A percentile compares a stretch with the other conserved stretches of the same genome.
Conservation (phyloP, 495 filamentous ascomycete species). For the Trichoderma virens region DNA sequence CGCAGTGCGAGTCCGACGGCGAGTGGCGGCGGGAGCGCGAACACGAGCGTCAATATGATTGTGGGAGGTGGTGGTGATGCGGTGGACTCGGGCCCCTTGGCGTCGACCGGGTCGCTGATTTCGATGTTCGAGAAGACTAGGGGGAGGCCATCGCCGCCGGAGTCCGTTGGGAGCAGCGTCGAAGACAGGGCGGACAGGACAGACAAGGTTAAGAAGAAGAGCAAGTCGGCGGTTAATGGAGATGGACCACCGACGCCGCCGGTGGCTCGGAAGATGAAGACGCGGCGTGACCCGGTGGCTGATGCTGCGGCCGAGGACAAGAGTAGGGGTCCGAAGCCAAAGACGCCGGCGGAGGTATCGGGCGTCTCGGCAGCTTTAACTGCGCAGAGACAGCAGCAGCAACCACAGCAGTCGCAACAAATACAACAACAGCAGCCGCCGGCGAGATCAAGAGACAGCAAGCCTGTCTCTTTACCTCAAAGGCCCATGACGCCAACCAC, state of each 20-base stretch:
- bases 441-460: not conserved
- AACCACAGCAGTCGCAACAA: not conserved
- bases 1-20: constrained; percentile 35
- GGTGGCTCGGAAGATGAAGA: not conserved
- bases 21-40: constrained; percentile 19
- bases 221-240: not conserved
- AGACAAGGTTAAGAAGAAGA: not conserved
- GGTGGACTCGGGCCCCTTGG: constrained; percentile 44
- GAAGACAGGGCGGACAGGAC: not conserved
- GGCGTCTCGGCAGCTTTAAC: not conserved
- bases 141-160: not conserved
- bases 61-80: constrained; percentile 19
- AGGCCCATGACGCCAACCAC: not conserved
- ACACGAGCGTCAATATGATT: constrained; percentile 19
- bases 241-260: not conserved
- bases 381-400: not conserved
- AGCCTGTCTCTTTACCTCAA: not conserved
- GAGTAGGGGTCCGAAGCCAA: not conserved
- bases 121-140: constrained; percentile 47
- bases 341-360: not conserved
- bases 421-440: not conserved
- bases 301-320: not conserved
- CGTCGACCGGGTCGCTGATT: constrained; percentile 50
- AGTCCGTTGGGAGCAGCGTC: not conserved
- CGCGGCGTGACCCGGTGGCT: not conserved